Evolutionary conservation across 257 asterid genomes (phyloP), one percentile per base, ranked within the genome.

Genomic region (Solanum gracilifrons): DNA sequence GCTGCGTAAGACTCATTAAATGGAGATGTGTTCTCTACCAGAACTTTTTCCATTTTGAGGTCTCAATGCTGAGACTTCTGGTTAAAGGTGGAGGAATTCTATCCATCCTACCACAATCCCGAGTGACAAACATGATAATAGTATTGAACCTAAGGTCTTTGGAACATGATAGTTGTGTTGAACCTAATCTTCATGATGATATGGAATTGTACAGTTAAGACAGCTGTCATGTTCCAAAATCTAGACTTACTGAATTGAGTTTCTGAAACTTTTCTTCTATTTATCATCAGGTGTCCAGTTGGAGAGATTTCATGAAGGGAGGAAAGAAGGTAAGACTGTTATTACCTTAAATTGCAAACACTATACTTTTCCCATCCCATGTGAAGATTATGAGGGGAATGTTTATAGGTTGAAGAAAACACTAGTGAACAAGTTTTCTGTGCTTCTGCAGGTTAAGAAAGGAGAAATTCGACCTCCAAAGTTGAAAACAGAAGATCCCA

Each of bases 251-350:
- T 27, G 39, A 43, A 79, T 2, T 74, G 69, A 46, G 85, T 5
- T 80, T 46, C 68, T 80, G 16, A 16, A 29, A 20, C 64, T 41
- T 21, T 36, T 46, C 71, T 62, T 29, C 20, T 80, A 8, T 15
- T 36, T 83, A 9, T 83, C 21, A 72, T 82, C 93, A 97, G 99
- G 99, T 97, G 86, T 94, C 98, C 46, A 97, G 99, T 94, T 97
- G 99, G 99, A 95, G 99, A 88, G 98, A 97, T 90, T 97, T 97
- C 74, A 94, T 94, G 98, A 97, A 97, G 87, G 99, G 98, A 79
- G 99, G 99, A 79, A 97, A 96, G 93, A 97, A 96, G 96, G 99
- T 95, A 85, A 90, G 87, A 77, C 68, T 27, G 39, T 18, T 11
- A 76, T 72, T 29, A 18, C n/a, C 37, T 39, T 80, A 3, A 41